A percentile compares a stretch with the other conserved stretches of the same genome.
Evolutionary conservation across 495 filamentous ascomycete genomes (phyloP).

Genomic region (Xeromyces bisporus): DNA sequence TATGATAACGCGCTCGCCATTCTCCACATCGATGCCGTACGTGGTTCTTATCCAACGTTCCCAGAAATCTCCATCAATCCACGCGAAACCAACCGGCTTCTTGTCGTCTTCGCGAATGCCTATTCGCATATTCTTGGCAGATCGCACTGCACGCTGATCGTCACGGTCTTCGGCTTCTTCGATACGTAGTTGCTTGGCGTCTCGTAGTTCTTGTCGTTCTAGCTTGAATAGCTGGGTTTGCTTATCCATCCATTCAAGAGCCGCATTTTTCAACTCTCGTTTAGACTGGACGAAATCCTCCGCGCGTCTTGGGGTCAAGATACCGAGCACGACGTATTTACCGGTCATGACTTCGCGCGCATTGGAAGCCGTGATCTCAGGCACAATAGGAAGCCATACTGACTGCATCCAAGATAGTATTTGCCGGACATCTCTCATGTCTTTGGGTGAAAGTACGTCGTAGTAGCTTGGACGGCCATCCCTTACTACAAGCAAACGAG

Average conservation of each 20-base stretch:
- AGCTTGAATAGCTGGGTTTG: constrained; percentile 74
- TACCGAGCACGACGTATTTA: constrained; percentile 79
- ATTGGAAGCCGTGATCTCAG: constrained; percentile 81
- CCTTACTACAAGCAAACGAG: constrained; percentile 71
- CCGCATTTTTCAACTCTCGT: constrained; percentile 88
- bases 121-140: constrained; percentile 84
- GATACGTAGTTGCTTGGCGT: constrained; percentile 85
- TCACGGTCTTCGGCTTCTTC: constrained; percentile 91
- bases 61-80: constrained; percentile 97
- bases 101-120: constrained; percentile 72
- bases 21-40: constrained; percentile 72
- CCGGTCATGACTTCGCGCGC: constrained; percentile 88
- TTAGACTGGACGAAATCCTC: constrained; percentile 64
- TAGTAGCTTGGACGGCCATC: constrained; percentile 84
- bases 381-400: constrained; percentile 95
- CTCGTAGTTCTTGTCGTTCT: constrained; percentile 79
- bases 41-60: constrained; percentile 89
- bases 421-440: constrained; percentile 73
- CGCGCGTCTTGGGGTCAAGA: constrained; percentile 61
- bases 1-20: constrained; percentile 85
- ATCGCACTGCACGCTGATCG: constrained; percentile 69
- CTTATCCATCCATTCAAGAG: constrained; percentile 95
- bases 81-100: constrained; percentile 90
- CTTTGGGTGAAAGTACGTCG: constrained; percentile 60
- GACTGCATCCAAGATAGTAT: constrained; percentile 86